Conservation (phyloP, 352 stramenopile species). For the Globisporangium sylvaticum region DNA sequence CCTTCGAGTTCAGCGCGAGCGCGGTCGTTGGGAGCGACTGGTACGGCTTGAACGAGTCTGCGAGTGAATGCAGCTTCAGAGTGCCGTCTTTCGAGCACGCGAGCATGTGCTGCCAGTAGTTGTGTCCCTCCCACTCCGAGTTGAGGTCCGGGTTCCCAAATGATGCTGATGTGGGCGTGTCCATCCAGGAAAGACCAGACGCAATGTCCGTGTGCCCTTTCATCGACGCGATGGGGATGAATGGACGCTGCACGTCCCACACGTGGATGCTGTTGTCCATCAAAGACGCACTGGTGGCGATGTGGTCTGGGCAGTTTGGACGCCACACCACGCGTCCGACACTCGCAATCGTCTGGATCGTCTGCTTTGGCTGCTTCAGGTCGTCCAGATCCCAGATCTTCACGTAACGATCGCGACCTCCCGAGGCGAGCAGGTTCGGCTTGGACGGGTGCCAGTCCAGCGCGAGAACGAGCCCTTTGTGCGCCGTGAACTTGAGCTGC, state of each 20-base stretch:
- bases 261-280: slow-evolving; percentile 88
- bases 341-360: slow-evolving; percentile 84
- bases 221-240: slow-evolving; percentile 81
- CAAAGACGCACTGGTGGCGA: slow-evolving; percentile 79
- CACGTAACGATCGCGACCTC: slow-evolving; percentile 79
- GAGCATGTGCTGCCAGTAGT: slow-evolving; percentile 88
- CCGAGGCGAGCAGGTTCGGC: slow-evolving; percentile 67
- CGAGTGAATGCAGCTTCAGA: slow-evolving; percentile 82
- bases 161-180: slow-evolving; percentile 49
- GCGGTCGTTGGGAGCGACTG: slow-evolving; percentile 70
- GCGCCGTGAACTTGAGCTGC: slow-evolving; percentile 82
- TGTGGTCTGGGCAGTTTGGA: slow-evolving; percentile 73
- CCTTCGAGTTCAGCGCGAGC: slow-evolving; percentile 74
- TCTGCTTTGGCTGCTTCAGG: slow-evolving; percentile 72
- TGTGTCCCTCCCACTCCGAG: slow-evolving; percentile 62
- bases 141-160: slow-evolving; percentile 22
- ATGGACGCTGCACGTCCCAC: slow-evolving; percentile 82
- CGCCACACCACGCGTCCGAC: slow-evolving; percentile 79
- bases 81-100: slow-evolving; percentile 86
- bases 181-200: slow-evolving; percentile 82
- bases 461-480: slow-evolving; percentile 80
- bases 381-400: slow-evolving; percentile 84
- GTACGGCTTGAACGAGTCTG: slow-evolving; percentile 79
- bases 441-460: slow-evolving; percentile 82
- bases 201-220: slow-evolving; percentile 82